Base-by-base conservation (phyloP, 1,284 basidiomycete genomes). In the Irpex sp. region DNA sequence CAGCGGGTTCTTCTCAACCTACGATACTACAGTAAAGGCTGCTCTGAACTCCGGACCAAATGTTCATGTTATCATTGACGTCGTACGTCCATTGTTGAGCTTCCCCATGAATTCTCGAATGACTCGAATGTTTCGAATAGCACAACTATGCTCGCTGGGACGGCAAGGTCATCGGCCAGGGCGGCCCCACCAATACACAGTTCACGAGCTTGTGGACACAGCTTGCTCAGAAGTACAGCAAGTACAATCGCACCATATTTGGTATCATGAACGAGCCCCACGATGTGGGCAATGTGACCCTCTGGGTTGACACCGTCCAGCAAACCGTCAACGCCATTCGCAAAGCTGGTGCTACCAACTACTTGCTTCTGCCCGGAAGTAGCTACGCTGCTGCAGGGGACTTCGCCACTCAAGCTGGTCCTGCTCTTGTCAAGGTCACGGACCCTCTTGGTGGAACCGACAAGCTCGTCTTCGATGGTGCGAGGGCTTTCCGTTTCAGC, bases 101-200 rank as follows among this genome's bases (percentile, higher is more conserved):
- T 19, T 47, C 53, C 21, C 39, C 9, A 35, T 35, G 33, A 35
- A 9, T 0, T 35, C 33, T 35, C 9, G 33, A 35, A 35, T 35
- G 33, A 35, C 33, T 35, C 33, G 1, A 8, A 35, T 35, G 9
- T 35, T 35, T 35, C 9, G 3, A 36, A 42, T 47, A 73, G 75
- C 81, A 82, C 71, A 82, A 82, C 73, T 83, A 82, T 63, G 81
- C 80, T 18, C 74, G 81, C 47, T 82, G 78, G 79, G 79, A 82
- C 61, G 77, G 76, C 23, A 70, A 67, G 37, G 78, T 85, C 62
- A 78, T 85, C 55, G 77, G 76, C 5, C 80, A 82, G 65, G 83
- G 82, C 58, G 83, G 83, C 12, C 83, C 84, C 3, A 78, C 79
- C 51, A 78, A 82, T 64, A 78, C 67, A 12, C 74, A 83, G 67